Evolutionary conservation across 371 early-diverging fungal species (phyloP), one percentile per base, ranked within the genome.

Genomic region (Mucor irregularis): DNA sequence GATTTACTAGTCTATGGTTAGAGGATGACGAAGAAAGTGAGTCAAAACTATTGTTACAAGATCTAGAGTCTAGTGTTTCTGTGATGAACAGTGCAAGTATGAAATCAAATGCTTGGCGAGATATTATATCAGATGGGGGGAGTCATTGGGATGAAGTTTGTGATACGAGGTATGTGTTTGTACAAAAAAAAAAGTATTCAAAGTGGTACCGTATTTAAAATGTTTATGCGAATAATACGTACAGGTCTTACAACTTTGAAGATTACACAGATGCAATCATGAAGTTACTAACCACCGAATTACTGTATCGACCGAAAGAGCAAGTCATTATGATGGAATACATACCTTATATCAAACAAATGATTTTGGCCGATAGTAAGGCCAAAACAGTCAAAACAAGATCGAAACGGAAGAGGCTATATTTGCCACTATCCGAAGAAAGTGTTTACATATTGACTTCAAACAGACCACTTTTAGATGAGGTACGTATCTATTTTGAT

Each of bases 291-390:
- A 28, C 51, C 1, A 1, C 24, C 14, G 6, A 8, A 11, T 37
- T 39, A n/a, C 17, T 42, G 2, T 43, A 53, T 49, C 55, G 35
- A 38, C 42, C 56, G 8, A 28, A 51, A 14, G 44, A 49, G 10
- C 4, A 46, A 0, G 16, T 35, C 0, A n/a, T 64, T 0, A 59
- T 37, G 47, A 59, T 55, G 52, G 64, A 64, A 17, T 59, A 64
- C 46, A 39, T 64, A 40, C 59, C 64, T 17, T 34, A 51, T 34
- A 59, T 64, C 8, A 59, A 50, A 17, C 19, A 25, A 16, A 64
- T 64, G 64, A 31, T 58, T 14, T 19, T 35, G n/a, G 21, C 37
- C 30, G 14, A 37, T 5, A 28, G 49, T 22, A 33, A 42, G 24
- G 28, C 49, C 7, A 42, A 40, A 5, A 31, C 24, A 4, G 14